Evolutionary conservation across 441 rosid genomes (phyloP), one percentile per base, ranked within the genome.

Genomic region (Cnidoscolus chayamansa): DNA sequence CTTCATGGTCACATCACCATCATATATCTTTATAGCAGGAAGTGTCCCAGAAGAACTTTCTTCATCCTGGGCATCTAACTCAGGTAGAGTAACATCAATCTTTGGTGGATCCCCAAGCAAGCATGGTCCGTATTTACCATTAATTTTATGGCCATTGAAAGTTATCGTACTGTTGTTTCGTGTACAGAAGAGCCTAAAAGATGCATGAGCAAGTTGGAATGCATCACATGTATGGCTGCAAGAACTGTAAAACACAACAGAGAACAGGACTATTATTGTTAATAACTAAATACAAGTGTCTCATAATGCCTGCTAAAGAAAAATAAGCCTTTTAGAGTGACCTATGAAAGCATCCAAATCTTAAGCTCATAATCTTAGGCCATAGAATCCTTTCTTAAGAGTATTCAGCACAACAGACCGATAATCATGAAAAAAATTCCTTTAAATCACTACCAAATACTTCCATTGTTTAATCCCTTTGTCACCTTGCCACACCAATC

Each of bases 141-240:
- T 76, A 65, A 79, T 63, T 76, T 84, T 87, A 79, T 73, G 83
- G 82, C 65, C 75, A 70, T 83, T 74, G 37, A 87, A 81, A 68
- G 90, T 31, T 69, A 74, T 30, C 15, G 35, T 40, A 60, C 68
- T 78, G 72, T 69, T 76, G 83, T 83, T 85, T 67, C 81, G 72
- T 4, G 73, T 73, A 81, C 96, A 93, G 79, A 88, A 93, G 61
- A 95, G 83, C 77, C 88, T 86, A 81, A 84, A 91, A 67, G 99
- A 95, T 56, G 99, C 95, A 81, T 84, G 80, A 32, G 98, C 98
- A 73, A 90, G 82, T 71, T 90, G 94, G 83, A 95, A 93, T 11
- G 92, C 98, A 81, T 95, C 99, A 86, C 90, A 91, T 35, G 88
- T 86, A 72, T 93, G 87, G 83, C 98, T 83, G 82, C 89, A 86